Evolutionary conservation across 192 early-diverging fungal genomes (phyloP).

Genomic region (Backusella macrospora): DNA sequence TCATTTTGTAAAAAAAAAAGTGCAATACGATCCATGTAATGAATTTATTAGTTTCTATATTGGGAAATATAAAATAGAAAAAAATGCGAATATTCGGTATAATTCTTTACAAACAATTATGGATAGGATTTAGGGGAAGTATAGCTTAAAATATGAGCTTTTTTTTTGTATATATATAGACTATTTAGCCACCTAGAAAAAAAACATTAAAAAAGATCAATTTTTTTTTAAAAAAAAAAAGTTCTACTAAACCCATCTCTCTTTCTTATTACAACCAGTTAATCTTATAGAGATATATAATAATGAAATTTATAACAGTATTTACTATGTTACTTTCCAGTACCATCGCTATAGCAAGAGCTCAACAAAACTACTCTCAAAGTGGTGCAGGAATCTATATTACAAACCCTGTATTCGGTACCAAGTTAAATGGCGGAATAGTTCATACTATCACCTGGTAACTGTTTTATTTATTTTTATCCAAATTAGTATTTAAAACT

Average conservation of each 20-base stretch:
- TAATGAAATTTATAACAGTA: background rate
- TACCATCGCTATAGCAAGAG: background rate
- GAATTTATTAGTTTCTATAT: constrained; percentile 4
- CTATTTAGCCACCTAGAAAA: background rate
- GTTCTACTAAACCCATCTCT: background rate
- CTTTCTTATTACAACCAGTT: background rate
- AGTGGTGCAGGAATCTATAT: constrained; percentile 5
- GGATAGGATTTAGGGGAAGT: background rate
- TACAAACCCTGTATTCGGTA: background rate
- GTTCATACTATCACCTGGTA: constrained; percentile 18
- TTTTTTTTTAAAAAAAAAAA: background rate
- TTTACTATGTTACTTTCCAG: background rate
- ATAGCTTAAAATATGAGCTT: constrained; percentile 8
- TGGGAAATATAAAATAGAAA: constrained; percentile 3
- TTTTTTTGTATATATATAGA: background rate
- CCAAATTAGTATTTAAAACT: background rate
- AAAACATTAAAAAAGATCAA: background rate
- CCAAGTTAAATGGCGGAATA: background rate
- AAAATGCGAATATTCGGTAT: background rate
- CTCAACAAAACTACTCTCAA: background rate
- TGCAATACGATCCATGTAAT: background rate
- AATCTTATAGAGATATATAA: background rate
- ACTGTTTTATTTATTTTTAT: background rate
- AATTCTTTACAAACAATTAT: background rate
- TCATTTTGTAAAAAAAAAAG: background rate